phyloP scores from a whole-genome alignment of 495 filamentous ascomycete species.

The Aspergillus kassunensis region DNA sequence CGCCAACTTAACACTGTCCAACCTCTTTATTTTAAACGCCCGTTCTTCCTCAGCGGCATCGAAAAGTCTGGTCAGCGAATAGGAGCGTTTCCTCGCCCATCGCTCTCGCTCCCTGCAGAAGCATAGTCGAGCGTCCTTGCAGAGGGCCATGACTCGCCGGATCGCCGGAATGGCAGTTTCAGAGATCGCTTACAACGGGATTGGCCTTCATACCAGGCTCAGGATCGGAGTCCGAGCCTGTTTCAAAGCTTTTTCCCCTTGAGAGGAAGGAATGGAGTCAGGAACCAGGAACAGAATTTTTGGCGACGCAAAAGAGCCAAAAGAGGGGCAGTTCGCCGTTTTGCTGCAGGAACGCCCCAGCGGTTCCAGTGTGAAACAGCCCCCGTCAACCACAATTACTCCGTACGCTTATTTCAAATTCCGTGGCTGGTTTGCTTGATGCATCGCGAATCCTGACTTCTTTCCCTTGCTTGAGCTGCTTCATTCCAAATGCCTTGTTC shows the following conservation, averaged over 20 bases:
- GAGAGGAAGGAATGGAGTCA: too few relatives aligned
- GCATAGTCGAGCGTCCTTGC: conserved; percentile 4
- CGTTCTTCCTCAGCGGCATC: neutral
- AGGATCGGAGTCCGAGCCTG: too few relatives aligned
- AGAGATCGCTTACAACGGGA: neutral
- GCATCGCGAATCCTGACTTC: too few relatives aligned
- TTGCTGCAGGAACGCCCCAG: conserved; percentile 12
- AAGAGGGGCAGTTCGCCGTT: conserved; percentile 4
- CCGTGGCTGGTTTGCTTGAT: too few relatives aligned
- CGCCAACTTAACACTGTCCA: neutral
- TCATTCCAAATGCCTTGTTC: neutral
- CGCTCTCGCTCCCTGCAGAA: conserved; percentile 4
- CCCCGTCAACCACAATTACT: too few relatives aligned
- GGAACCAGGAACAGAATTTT: too few relatives aligned
- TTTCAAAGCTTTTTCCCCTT: too few relatives aligned
- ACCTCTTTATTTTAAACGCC: neutral
- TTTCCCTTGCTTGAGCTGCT: too few relatives aligned
- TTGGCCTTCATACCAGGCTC: neutral
- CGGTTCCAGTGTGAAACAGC: conserved; percentile 14
- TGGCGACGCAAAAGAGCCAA: too few relatives aligned
- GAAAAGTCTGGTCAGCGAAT: conserved; percentile 1
- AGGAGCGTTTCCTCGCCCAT: conserved; percentile 1
- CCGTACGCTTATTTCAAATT: too few relatives aligned
- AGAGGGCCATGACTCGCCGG: conserved; percentile 11
- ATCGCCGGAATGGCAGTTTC: conserved; percentile 8